Conservation (phyloP, 2,329 filamentous ascomycete species). For the Pezicula radicicola region DNA sequence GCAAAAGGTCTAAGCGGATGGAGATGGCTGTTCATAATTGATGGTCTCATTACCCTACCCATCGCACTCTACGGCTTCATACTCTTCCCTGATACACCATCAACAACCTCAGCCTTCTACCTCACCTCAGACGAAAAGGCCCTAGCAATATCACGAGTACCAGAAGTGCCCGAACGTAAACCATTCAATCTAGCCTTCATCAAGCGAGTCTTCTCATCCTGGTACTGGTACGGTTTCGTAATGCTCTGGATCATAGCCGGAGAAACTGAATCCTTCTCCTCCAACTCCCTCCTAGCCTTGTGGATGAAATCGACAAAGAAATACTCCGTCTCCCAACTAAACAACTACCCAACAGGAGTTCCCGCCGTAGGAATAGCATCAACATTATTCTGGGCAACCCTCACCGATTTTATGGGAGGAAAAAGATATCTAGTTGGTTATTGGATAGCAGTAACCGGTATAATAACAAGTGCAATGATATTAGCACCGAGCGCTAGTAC, state of each 20-base stretch:
- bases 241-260: slow-evolving; percentile 68
- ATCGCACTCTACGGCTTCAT: slow-evolving; percentile 52
- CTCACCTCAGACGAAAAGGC: slow-evolving; percentile 35
- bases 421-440: slow-evolving; percentile 65
- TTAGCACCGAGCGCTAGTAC: slow-evolving; percentile 38
- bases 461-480: slow-evolving; percentile 61
- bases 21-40: slow-evolving; percentile 51
- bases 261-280: slow-evolving; percentile 68
- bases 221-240: slow-evolving; percentile 66
- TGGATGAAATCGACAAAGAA: slow-evolving; percentile 44
- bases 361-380: slow-evolving; percentile 45
- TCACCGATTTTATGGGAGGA: slow-evolving; percentile 63
- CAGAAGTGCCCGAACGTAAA: slow-evolving; percentile 35
- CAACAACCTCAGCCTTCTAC: slow-evolving; percentile 38
- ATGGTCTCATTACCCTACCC: slow-evolving; percentile 54
- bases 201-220: slow-evolving; percentile 53
- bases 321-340: slow-evolving; percentile 46
- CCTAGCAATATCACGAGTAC: slow-evolving; percentile 41
- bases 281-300: slow-evolving; percentile 54
- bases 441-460: slow-evolving; percentile 63
- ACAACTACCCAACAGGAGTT: slow-evolving; percentile 51
- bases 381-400: slow-evolving; percentile 66
- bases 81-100: slow-evolving; percentile 41
- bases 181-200: slow-evolving; percentile 45
- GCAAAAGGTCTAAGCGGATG: slow-evolving; percentile 45